Evolutionary conservation across 805 yeast species (phyloP).

Genomic region (Kluyveromyces aestuarii): DNA sequence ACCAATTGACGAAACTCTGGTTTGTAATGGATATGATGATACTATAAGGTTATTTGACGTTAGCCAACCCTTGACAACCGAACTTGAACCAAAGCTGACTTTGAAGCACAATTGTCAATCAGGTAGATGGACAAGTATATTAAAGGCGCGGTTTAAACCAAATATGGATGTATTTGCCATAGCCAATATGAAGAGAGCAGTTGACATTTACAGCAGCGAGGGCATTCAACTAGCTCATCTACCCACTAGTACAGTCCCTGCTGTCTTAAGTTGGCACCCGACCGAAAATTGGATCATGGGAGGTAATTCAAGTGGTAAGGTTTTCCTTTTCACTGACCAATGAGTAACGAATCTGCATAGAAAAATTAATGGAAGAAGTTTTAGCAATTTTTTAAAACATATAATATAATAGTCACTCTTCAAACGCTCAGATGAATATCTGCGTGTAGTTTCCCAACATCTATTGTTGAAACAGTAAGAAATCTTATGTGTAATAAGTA

Average conservation of each 20-base stretch:
- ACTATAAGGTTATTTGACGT: slow-evolving; percentile 65
- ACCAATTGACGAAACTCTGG: slow-evolving; percentile 52
- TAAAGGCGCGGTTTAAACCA: slow-evolving; percentile 81
- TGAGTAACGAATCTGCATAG: neutral
- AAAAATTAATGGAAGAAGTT: no score
- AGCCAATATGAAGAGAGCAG: slow-evolving; percentile 84
- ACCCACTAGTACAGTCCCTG: slow-evolving; percentile 85
- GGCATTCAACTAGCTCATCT: slow-evolving; percentile 78
- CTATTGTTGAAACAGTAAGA: no score
- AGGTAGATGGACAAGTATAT: slow-evolving; percentile 92
- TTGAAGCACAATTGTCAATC: slow-evolving; percentile 90
- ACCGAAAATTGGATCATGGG: slow-evolving; percentile 86
- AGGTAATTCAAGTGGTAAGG: slow-evolving; percentile 90
- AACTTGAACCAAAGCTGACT: slow-evolving; percentile 50
- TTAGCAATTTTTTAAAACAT: no score
- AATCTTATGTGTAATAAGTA: no score
- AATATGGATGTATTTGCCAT: slow-evolving; percentile 73
- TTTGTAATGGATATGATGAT: slow-evolving; percentile 91
- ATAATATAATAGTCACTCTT: no score
- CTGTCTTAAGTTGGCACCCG: slow-evolving; percentile 78
- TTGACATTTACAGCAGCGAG: slow-evolving; percentile 70
- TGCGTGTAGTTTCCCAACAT: no score
- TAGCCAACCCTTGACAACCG: slow-evolving; percentile 15
- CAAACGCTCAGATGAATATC: neutral
- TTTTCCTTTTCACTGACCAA: slow-evolving; percentile 41